Percentiles rank a stretch among this genome's conserved stretches.
phyloP scores from a whole-genome alignment of 495 filamentous ascomycete species.

The Neurospora sp. region DNA sequence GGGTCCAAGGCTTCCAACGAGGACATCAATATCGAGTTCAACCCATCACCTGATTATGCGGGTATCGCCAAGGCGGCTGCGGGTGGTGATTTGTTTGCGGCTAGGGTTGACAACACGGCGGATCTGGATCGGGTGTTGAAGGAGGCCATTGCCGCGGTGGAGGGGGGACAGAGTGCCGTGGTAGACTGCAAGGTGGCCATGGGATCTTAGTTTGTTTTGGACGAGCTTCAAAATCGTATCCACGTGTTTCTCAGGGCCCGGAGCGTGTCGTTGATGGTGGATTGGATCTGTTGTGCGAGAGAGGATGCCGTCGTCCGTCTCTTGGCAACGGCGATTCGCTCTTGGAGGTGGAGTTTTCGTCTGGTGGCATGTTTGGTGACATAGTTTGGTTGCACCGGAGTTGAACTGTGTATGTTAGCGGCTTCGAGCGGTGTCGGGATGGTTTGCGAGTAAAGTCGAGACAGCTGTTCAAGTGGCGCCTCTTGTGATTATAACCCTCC shows the following conservation, averaged over 20 bases:
- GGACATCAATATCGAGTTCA: conserved; percentile 85
- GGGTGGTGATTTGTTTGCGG: conserved; percentile 60
- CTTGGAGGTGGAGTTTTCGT: not conserved
- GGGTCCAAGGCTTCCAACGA: conserved; percentile 69
- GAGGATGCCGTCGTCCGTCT: not conserved
- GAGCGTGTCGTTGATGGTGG: not conserved
- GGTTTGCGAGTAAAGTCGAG: not conserved
- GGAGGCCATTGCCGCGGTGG: conserved; percentile 57
- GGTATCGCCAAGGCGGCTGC: conserved; percentile 87
- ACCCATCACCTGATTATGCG: conserved; percentile 75
- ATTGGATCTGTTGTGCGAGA: not conserved
- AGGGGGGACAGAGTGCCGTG: conserved; percentile 58
- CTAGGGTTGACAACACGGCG: conserved; percentile 49
- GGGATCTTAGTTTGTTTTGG: conserved; percentile 16
- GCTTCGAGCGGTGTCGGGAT: not conserved
- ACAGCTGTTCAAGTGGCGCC: not conserved
- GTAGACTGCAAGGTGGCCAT: conserved; percentile 42
- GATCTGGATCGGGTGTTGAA: conserved; percentile 52
- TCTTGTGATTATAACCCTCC: not conserved
- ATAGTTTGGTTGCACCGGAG: not conserved
- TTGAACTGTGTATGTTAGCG: not conserved
- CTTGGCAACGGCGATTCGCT: not conserved
- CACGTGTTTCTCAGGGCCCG: not conserved
- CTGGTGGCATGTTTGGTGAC: not conserved
- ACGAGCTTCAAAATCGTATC: not conserved